Evolutionary conservation across 1,139 yeast genomes (phyloP), one percentile per base, ranked within the genome.

Genomic region (Zygoascus meyerae): DNA sequence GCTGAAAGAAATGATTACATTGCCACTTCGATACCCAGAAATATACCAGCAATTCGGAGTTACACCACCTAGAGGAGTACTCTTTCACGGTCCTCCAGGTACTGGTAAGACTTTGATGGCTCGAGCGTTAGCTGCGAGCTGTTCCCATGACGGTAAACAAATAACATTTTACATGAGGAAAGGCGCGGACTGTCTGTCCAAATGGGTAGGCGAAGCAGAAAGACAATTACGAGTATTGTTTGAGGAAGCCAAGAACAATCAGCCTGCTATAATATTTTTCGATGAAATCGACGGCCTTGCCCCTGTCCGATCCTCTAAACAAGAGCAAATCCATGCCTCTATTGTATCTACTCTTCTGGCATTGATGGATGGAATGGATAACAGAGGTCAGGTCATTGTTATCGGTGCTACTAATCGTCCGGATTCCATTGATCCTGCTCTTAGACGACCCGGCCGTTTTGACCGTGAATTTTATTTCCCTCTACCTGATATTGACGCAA

Each of bases 171-270:
- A 89, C 66, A 94, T 94, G 99, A 74, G 99, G 54, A 94, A 94
- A 65, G 99, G 99, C 55, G 97, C 98, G 0, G 99, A 94, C 64
- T 86, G 95, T 65, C 71, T 94, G 57, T 86, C 96, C 46, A 94
- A 94, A 68, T 94, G 99, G 99, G 97, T 94, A 5, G 99, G 99
- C 59, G 99, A 94, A 67, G 98, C 98, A 6, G 99, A 94, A 67
- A 76, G 98, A 56, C 97, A 92, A 65, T 72, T 94, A 52, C 72
- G 99, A 52, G 70, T 92, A 40, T 69, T 94, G 47, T 94, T 94
- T 64, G 98, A 94, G 66, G 98, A 94, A 66, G 99, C 99, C 1
- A 85, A 85, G 59, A 87, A 86, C 55, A 92, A 90, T 56, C 98
- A 94, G 64, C 98, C 99, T 2, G 80, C 95, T 6, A 92, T 92